phyloP scores from a whole-genome alignment of 1,284 basidiomycete species.

The Ceratobasidium sp. region DNA sequence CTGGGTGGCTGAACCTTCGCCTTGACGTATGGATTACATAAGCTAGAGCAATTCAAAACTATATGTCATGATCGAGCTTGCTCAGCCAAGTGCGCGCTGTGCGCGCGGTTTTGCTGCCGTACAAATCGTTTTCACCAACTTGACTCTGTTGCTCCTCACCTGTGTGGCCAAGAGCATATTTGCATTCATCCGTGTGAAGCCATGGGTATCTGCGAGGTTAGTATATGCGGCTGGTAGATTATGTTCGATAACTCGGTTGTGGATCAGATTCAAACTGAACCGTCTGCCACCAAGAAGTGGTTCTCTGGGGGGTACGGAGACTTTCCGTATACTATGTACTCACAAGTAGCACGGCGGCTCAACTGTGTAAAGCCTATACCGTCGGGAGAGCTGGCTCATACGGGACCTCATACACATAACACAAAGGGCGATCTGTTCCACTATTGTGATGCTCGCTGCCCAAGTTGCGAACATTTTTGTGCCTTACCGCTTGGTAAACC shows the following conservation, averaged over 20 bases:
- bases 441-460: conserved; percentile 67
- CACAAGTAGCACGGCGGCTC: conserved; percentile 61
- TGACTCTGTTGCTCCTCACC: conserved; percentile 60
- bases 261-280: conserved; percentile 65
- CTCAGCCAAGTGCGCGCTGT: conserved; percentile 67
- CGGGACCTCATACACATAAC: conserved; percentile 66
- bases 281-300: conserved; percentile 69
- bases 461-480: conserved; percentile 70
- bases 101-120: conserved; percentile 65
- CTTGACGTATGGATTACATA: too few relatives aligned
- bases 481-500: conserved; percentile 65
- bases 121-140: conserved; percentile 68
- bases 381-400: conserved; percentile 61
- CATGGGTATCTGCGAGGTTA: conserved; percentile 64
- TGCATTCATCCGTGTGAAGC: conserved; percentile 63
- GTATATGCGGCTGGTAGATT: neutral
- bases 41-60: too few relatives aligned
- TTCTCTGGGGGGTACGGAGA: conserved; percentile 64
- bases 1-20: too few relatives aligned
- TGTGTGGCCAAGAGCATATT: conserved; percentile 70
- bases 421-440: conserved; percentile 61
- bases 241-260: too few relatives aligned
- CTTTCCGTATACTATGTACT: conserved; percentile 62
- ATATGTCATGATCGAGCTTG: too few relatives aligned
- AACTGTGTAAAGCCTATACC: conserved; percentile 65